These are phyloP conservation scores for Lactifluus subvellereus DNA, from an alignment of 768 basidiomycete species.

Conservation along the genomic window DNA sequence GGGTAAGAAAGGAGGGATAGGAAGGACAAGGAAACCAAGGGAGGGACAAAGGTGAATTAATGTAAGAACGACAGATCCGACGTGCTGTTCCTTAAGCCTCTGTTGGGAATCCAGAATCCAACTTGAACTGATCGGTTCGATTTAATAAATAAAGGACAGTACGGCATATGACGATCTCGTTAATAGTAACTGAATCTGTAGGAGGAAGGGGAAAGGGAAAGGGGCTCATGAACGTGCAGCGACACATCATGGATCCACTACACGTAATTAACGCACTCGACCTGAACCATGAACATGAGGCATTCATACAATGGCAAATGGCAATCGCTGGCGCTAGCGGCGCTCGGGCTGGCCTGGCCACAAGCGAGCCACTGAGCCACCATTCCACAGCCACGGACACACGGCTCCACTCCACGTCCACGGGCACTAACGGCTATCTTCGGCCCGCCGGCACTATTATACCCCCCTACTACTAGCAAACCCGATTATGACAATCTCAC, in stretches of 20 bases:
- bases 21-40: conserved; percentile 29
- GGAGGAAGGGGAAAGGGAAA: conserved; percentile 21
- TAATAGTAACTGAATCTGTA: neutral
- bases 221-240: conserved; percentile 21
- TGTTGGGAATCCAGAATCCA: conserved; percentile 16
- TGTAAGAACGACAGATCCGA: conserved; percentile 33
- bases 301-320: neutral
- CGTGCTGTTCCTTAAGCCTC: conserved; percentile 36
- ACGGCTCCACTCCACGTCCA: neutral
- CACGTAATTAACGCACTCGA: conserved; percentile 15
- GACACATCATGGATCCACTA: conserved; percentile 8
- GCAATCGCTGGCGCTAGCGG: too few relatives aligned
- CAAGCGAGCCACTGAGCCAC: too few relatives aligned
- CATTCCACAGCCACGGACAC: neutral
- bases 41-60: conserved; percentile 38
- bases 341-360: too few relatives aligned
- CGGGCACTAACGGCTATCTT: neutral
- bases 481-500: neutral
- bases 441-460: neutral
- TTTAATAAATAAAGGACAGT: conserved; percentile 26
- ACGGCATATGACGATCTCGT: conserved; percentile 26
- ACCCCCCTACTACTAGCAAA: too few relatives aligned
- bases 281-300: conserved; percentile 1
- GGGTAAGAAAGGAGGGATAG: conserved; percentile 18
- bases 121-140: conserved; percentile 39